Base-by-base conservation (phyloP, 495 filamentous ascomycete species). In the Penicillium lagena region DNA sequence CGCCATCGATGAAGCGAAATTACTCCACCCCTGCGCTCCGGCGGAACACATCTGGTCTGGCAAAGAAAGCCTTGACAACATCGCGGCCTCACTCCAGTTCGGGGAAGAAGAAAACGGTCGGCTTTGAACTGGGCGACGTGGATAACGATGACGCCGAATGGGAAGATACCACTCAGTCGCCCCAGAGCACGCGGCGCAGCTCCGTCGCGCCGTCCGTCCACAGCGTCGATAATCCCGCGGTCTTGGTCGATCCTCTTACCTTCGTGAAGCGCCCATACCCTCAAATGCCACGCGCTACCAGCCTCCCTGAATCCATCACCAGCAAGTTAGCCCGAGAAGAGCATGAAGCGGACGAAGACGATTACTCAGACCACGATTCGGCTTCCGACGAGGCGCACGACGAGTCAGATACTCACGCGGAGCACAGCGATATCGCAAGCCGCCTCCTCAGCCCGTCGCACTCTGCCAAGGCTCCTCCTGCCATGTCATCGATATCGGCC, bases 111-210 rank as follows among this genome's bases (percentile, higher is more conserved):
- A 75, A 74, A 49, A 60, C 68, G 12, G 69, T 71, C 37, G 71
- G 71, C 6, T 75, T 75, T 50, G 66, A 75, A 41, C 38, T 75
- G 31, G 70, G 54, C n/a, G 69, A 72, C 35, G 65, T 68, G 32
- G 65, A 71, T 17, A 62, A 60, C 57, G 68, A 69, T 57, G 67
- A 70, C 46, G 67, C 58, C 40, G 71, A 72, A 39, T 75, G 71
- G 71, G 71, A 75, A 46, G 71, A 75, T 52, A 72, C 68, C 35
- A 72, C 71, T n/a, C 71, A 75, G 51, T 75, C 71, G 14, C 71
- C 71, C 32, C 67, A 73, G 58, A 71, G 68, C 45, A 75, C 69
- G 13, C 49, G 71, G 45, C 66, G 68, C 43, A 68, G 69, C 44
- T 75, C 71, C 7, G 68, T 68, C 37, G 70, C 55, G 11, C 67